Conservation (phyloP, 805 yeast genomes). For the Lipomyces kockii region DNA sequence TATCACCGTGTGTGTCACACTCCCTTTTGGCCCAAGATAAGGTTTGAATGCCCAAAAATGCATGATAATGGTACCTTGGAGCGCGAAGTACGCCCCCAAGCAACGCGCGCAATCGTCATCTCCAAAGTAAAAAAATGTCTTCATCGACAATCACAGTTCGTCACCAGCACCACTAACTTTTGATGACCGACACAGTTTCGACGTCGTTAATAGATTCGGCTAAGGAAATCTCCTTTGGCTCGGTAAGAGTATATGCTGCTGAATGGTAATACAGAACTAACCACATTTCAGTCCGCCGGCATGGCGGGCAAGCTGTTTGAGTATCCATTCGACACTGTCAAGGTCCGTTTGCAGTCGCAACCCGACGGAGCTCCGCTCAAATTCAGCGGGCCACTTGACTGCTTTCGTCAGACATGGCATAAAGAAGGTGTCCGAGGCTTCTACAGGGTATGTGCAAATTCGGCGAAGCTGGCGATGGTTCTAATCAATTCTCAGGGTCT, state of each 20-base stretch:
- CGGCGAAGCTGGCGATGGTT: not conserved
- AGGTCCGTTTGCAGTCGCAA: conserved; percentile 83
- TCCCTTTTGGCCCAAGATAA: too few relatives aligned
- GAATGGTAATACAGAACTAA: not conserved
- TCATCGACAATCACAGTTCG: not conserved
- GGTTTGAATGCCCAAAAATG: too few relatives aligned
- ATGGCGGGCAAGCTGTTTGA: conserved; percentile 82
- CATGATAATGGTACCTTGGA: too few relatives aligned
- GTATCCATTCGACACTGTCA: conserved; percentile 91
- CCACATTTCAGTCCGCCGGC: conserved; percentile 58
- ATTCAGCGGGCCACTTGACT: conserved; percentile 65
- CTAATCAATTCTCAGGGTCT: conserved; percentile 54
- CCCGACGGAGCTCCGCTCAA: conserved; percentile 55
- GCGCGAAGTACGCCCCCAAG: too few relatives aligned
- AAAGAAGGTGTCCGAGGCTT: conserved; percentile 81
- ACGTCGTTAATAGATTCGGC: conserved; percentile 18
- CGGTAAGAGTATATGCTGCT: conserved; percentile 13
- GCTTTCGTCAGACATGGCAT: conserved; percentile 62
- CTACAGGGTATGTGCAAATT: conserved; percentile 53
- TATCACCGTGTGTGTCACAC: too few relatives aligned
- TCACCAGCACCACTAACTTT: not conserved
- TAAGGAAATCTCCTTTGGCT: conserved; percentile 26
- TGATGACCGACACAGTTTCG: conserved; percentile 2
- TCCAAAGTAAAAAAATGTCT: not conserved
- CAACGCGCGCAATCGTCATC: not conserved